Conservation (phyloP, 2,329 filamentous ascomycete genomes). For the Plectosphaerella cucumerina region DNA sequence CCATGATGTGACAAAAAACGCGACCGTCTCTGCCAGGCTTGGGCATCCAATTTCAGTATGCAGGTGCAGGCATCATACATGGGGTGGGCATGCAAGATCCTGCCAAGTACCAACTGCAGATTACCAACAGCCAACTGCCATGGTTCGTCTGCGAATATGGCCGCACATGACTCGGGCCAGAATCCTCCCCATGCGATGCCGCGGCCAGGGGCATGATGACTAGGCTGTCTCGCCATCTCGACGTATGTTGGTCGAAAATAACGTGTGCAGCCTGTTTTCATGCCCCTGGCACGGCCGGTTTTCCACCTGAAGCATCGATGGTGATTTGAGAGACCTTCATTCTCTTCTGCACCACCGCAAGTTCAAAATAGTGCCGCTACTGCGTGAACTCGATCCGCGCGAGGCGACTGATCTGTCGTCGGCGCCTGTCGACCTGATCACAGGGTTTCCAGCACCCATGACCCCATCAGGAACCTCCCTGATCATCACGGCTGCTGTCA, state of each 20-base stretch:
- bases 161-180: background rate
- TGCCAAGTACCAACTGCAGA: background rate
- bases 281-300: too few relatives aligned
- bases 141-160: background rate
- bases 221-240: too few relatives aligned
- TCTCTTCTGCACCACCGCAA: too few relatives aligned
- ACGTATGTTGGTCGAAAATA: too few relatives aligned
- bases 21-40: background rate
- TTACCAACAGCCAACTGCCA: background rate
- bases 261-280: too few relatives aligned
- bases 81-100: too few relatives aligned
- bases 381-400: background rate
- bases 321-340: too few relatives aligned
- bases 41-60: background rate
- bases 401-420: background rate
- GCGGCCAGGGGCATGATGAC: too few relatives aligned
- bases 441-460: background rate
- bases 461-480: background rate
- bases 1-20: too few relatives aligned
- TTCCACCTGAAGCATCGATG: too few relatives aligned
- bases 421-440: background rate
- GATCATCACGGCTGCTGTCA: background rate
- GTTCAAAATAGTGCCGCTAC: background rate
- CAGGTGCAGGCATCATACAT: background rate
- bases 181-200: background rate